phyloP scores from a whole-genome alignment of 2,329 filamentous ascomycete species.

The Endoconidiophora laricicola region DNA sequence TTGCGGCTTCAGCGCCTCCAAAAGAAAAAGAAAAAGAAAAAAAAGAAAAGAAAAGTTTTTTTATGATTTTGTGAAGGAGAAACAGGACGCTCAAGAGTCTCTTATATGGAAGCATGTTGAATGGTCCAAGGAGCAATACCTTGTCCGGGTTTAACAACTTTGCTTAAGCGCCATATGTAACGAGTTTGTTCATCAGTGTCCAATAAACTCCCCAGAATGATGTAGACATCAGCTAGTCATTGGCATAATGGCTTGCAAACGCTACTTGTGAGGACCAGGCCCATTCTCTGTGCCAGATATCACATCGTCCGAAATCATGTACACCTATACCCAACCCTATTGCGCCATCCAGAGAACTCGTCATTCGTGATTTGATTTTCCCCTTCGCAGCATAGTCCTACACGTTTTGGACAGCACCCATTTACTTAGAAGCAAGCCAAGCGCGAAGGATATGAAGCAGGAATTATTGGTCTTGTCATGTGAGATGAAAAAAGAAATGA shows the following conservation, averaged over 20 bases:
- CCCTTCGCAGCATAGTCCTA: too few species aligned
- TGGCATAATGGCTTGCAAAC: background rate
- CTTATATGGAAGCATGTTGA: background rate
- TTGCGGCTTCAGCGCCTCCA: background rate
- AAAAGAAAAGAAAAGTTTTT: background rate
- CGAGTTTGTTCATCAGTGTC: background rate
- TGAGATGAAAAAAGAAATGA: background rate
- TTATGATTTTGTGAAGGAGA: background rate
- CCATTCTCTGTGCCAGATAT: too few species aligned
- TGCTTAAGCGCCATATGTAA: background rate
- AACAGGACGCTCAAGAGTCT: too few species aligned
- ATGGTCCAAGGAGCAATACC: constrained; percentile 13
- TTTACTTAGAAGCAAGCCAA: too few species aligned
- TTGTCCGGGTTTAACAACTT: background rate
- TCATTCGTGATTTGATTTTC: too few species aligned
- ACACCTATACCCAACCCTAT: too few species aligned
- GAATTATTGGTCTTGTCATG: too few species aligned
- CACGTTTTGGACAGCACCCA: too few species aligned
- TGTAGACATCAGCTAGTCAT: background rate
- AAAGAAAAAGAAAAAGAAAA: constrained; percentile 1
- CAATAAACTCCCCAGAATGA: background rate
- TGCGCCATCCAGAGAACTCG: too few species aligned
- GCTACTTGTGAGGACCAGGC: too few species aligned
- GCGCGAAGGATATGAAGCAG: background rate
- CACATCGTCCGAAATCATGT: too few species aligned